Base-by-base conservation (phyloP, 2,329 filamentous ascomycete genomes). In the Macroventuria anomochaeta region DNA sequence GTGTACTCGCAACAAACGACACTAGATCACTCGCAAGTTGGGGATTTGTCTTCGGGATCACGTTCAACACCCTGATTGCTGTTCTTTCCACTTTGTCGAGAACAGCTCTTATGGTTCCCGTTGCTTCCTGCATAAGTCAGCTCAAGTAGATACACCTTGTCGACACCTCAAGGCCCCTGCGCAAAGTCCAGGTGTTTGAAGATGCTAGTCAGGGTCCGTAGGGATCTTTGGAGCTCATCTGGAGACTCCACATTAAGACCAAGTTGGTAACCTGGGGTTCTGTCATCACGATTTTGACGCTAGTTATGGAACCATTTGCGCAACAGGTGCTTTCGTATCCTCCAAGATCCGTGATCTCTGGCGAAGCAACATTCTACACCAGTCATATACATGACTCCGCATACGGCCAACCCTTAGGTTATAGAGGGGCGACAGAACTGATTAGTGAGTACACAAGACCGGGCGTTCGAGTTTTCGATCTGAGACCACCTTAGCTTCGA, bases 111-210 rank as follows among this genome's bases (percentile, higher is more conserved):
- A 48, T 73, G 3, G 53, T 69, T n/a, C 46, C 61, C 2, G 58
- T 72, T 5, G 62, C 69, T 2, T 56, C 63, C n/a, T 68, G 67
- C 44, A 55, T 72, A 13, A 56, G 68, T 32, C 65, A 72, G 44
- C 54, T 73, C 4, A 72, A 73, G 46, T 73, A 67, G 69, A 54
- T 62, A 11, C 60, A 62, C 11, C 61, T 55, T 23, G 55, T 56
- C 7, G 38, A 49, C 25, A 29, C 37, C 8, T 53, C 57, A 4
- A 37, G 46, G 1, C 55, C 59, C 13, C 55, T 72, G 2, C 54
- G 57, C 1, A 38, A 71, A 11, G 41, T 71, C 12, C 59, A 71
- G 36, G 39, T 61, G 2, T 57, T 68, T 10, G 71, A 73, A 12
- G 49, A 64, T 33, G 70, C 69, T 1, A 70, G 65, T n/a, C 50